Evolutionary conservation across 192 early-diverging fungal genomes (phyloP).

Genomic region (Gonapodya prolifera): DNA sequence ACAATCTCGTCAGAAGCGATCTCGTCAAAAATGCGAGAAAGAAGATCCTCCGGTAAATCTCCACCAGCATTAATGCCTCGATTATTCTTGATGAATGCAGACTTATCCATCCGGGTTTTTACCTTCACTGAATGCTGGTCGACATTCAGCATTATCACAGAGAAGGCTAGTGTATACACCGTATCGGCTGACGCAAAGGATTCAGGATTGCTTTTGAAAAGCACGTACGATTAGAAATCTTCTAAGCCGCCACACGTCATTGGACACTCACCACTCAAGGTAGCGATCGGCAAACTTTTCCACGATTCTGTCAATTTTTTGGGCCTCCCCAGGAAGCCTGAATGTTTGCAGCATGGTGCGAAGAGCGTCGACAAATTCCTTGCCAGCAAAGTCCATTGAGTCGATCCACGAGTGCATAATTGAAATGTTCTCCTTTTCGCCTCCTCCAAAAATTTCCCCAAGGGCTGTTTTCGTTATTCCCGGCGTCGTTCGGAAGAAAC

Average conservation of each 20-base stretch:
- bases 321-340: conserved; percentile 48
- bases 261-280: conserved; percentile 3
- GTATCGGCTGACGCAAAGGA: conserved; percentile 49
- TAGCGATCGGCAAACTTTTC: conserved; percentile 57
- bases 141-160: conserved; percentile 53
- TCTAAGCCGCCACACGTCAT: too few species aligned
- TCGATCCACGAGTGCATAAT: conserved; percentile 51
- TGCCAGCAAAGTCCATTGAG: conserved; percentile 32
- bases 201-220: conserved; percentile 45
- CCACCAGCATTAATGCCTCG: conserved; percentile 10
- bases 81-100: conserved; percentile 46
- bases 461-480: conserved; percentile 37
- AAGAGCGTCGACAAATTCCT: conserved; percentile 41
- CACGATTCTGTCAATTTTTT: conserved; percentile 54
- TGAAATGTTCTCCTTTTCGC: conserved; percentile 31
- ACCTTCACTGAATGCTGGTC: conserved; percentile 44
- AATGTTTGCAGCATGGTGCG: conserved; percentile 43
- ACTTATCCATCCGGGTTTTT: conserved; percentile 45
- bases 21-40: conserved; percentile 12
- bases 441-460: conserved; percentile 45
- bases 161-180: conserved; percentile 46
- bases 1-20: conserved; percentile 11
- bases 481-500: conserved; percentile 26
- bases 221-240: too few species aligned
- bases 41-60: conserved; percentile 12